These are phyloP conservation scores for Dunaliella salina DNA, from an alignment of 163 green algal species.

Conservation along the genomic window DNA sequence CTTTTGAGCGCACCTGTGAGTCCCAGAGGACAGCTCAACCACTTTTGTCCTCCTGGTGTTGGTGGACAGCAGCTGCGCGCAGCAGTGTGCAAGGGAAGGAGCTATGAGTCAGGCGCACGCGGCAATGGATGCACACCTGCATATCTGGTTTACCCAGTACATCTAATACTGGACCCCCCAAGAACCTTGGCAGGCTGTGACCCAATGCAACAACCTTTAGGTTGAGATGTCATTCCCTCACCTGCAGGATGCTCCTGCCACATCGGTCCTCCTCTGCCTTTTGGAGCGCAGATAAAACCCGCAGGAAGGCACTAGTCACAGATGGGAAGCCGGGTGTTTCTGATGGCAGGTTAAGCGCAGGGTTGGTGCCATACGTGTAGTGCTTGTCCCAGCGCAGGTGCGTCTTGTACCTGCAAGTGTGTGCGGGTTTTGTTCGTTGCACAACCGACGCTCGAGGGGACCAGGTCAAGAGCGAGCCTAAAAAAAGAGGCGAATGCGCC, in stretches of 20 bases:
- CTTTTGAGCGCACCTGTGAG: slow-evolving; percentile 56
- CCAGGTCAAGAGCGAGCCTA: too few species aligned
- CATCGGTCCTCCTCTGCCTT: too few species aligned
- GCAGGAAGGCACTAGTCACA: slow-evolving; percentile 76
- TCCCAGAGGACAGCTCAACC: slow-evolving; percentile 86
- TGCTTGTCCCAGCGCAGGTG: slow-evolving; percentile 90
- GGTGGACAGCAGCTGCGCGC: slow-evolving; percentile 73
- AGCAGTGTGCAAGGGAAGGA: slow-evolving; percentile 42
- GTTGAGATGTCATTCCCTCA: slow-evolving; percentile 40
- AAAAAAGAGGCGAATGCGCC: too few species aligned
- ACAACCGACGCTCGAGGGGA: too few species aligned
- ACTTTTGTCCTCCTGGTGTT: slow-evolving; percentile 94
- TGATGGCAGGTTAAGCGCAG: slow-evolving; percentile 43
- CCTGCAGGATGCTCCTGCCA: slow-evolving; percentile 64
- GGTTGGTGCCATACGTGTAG: slow-evolving; percentile 39
- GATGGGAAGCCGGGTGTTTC: slow-evolving; percentile 84
- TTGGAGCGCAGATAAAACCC: too few species aligned
- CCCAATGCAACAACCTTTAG: too few species aligned
- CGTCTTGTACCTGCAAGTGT: slow-evolving; percentile 76
- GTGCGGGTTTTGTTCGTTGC: neutral
- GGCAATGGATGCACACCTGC: too few species aligned
- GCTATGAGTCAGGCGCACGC: too few species aligned
- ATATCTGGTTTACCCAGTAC: too few species aligned
- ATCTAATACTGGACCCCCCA: too few species aligned
- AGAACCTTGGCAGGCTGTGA: too few species aligned